Percentiles rank a stretch among this genome's conserved stretches.
Evolutionary conservation across 2,329 filamentous ascomycete genomes (phyloP).

Genomic region (Blastomyces emzantsi): DNA sequence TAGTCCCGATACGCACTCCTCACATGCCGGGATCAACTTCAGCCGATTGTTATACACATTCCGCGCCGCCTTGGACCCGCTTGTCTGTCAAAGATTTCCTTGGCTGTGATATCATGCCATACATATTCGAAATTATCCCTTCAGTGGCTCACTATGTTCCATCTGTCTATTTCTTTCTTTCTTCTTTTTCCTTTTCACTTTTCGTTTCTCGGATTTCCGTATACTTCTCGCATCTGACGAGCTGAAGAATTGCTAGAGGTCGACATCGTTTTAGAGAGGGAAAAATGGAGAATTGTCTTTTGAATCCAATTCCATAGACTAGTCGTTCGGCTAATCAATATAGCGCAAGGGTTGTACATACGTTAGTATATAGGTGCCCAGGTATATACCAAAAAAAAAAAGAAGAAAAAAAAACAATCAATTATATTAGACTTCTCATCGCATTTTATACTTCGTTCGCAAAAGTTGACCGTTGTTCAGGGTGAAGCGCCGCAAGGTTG

Average conservation of each 20-base stretch:
- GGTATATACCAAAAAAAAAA: background rate
- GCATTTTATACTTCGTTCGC: no score
- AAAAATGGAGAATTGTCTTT: background rate
- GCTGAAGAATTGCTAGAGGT: background rate
- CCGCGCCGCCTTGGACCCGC: background rate
- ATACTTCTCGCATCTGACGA: background rate
- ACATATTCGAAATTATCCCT: background rate
- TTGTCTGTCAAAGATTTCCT: background rate
- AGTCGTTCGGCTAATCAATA: conserved; percentile 1
- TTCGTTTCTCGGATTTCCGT: background rate
- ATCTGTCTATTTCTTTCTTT: background rate
- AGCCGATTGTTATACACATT: background rate
- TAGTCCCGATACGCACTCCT: background rate
- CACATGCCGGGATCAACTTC: background rate
- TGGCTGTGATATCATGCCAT: background rate
- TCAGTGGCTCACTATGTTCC: background rate
- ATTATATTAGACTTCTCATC: background rate
- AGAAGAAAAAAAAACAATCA: background rate
- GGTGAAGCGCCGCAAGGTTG: no score
- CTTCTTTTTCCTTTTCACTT: background rate
- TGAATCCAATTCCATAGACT: background rate
- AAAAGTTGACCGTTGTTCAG: background rate
- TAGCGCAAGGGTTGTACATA: conserved; percentile 3
- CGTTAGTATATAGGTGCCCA: background rate
- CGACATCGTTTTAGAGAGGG: conserved; percentile 1